phyloP scores from a whole-genome alignment of 1,284 basidiomycete genomes.

The Entoloma clypeatum region DNA sequence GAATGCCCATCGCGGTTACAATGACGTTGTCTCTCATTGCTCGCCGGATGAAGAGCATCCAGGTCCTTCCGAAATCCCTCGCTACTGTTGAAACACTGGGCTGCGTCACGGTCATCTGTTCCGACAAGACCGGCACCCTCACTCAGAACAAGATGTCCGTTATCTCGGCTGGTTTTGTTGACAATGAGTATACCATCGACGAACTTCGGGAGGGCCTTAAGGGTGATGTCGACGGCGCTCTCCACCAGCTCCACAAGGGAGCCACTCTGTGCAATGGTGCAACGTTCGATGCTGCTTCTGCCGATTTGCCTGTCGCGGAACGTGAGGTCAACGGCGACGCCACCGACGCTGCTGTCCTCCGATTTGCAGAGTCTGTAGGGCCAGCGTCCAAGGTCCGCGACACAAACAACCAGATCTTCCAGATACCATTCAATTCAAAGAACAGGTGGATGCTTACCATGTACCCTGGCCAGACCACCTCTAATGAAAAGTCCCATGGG shows the following conservation, averaged over 20 bases:
- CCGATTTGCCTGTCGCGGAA: conserved; percentile 36
- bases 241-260: conserved; percentile 12
- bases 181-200: conserved; percentile 15
- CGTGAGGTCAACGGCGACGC: conserved; percentile 58
- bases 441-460: conserved; percentile 61
- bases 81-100: conserved; percentile 26
- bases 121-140: conserved; percentile 41
- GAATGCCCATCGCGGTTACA: conserved; percentile 18
- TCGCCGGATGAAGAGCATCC: conserved; percentile 40
- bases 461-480: conserved; percentile 7
- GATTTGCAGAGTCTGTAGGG: conserved; percentile 45
- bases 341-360: conserved; percentile 60
- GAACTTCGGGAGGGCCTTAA: conserved; percentile 17
- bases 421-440: conserved; percentile 60
- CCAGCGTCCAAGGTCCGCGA: conserved; percentile 24
- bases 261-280: conserved; percentile 56
- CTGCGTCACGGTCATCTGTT: conserved; percentile 27
- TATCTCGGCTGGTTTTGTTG: conserved; percentile 36
- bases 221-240: conserved; percentile 8
- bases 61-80: conserved; percentile 50
- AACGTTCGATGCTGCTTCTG: conserved; percentile 40
- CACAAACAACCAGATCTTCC: conserved; percentile 33
- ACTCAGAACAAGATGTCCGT: conserved; percentile 44
- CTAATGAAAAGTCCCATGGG: conserved; percentile 16
- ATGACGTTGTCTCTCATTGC: conserved; percentile 17